Conservation (phyloP, 2,329 filamentous ascomycete species). For the Diaporthe amygdali region DNA sequence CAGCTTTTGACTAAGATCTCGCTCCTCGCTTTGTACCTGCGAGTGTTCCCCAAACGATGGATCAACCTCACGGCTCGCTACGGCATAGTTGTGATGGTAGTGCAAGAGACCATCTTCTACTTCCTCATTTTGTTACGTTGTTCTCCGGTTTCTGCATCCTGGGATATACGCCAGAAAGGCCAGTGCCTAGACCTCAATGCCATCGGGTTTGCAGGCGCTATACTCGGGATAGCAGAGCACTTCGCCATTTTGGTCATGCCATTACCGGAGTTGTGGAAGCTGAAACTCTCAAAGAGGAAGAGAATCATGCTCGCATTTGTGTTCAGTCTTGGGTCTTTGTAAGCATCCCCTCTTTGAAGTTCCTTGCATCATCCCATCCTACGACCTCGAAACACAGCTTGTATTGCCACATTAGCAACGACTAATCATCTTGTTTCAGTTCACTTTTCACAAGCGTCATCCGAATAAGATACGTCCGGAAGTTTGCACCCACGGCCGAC, state of each 20-base stretch:
- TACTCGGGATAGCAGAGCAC: slow-evolving; percentile 10
- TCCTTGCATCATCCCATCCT: not conserved
- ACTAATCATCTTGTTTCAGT: not conserved
- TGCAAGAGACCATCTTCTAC: slow-evolving; percentile 13
- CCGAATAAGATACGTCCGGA: slow-evolving; percentile 14
- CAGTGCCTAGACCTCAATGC: slow-evolving; percentile 13
- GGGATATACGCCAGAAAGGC: slow-evolving; percentile 11
- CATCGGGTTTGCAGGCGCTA: slow-evolving; percentile 13
- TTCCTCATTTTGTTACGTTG: slow-evolving; percentile 9
- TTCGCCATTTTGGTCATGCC: slow-evolving; percentile 8
- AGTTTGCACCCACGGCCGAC: slow-evolving; percentile 15
- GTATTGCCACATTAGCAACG: not conserved
- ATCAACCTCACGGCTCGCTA: slow-evolving; percentile 2
- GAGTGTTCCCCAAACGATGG: slow-evolving; percentile 17
- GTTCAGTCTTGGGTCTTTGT: slow-evolving; percentile 20
- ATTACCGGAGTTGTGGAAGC: slow-evolving; percentile 13
- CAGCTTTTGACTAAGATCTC: slow-evolving; percentile 15
- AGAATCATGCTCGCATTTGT: slow-evolving; percentile 8
- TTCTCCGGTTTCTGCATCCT: not conserved
- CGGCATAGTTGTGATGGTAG: not conserved
- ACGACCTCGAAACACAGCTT: not conserved
- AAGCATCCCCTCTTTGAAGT: not conserved
- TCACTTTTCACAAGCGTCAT: slow-evolving; percentile 13
- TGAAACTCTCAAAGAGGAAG: slow-evolving; percentile 12
- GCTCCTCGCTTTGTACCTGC: slow-evolving; percentile 1